phyloP scores from a whole-genome alignment of 805 yeast genomes.

The Kuraishia borneana region DNA sequence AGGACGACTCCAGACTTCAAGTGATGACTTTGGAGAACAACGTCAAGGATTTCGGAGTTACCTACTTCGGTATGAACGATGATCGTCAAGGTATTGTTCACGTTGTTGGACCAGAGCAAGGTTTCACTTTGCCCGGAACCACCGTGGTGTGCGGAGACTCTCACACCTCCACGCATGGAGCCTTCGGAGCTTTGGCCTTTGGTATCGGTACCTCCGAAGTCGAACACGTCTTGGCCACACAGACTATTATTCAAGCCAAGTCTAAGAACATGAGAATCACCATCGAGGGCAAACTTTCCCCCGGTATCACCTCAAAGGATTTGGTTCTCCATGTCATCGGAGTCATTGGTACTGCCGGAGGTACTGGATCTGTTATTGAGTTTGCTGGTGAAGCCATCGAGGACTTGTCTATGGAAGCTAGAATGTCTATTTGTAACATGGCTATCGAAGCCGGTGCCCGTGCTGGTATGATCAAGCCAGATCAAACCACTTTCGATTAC shows the following conservation, averaged over 20 bases:
- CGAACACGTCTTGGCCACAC: conserved; percentile 97
- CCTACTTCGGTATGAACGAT: conserved; percentile 92
- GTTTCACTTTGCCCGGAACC: conserved; percentile 96
- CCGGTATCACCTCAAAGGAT: conserved; percentile 95
- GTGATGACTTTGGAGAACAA: conserved; percentile 88
- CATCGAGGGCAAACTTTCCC: conserved; percentile 72
- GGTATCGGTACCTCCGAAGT: conserved; percentile 99
- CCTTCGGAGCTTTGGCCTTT: conserved; percentile 93
- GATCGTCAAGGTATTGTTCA: conserved; percentile 97
- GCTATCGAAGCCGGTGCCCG: conserved; percentile 98
- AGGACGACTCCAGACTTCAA: conserved; percentile 86
- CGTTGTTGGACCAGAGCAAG: conserved; percentile 98
- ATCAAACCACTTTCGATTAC: conserved; percentile 78
- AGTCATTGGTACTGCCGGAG: conserved; percentile 98
- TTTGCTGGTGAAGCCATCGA: conserved; percentile 94
- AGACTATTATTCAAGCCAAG: conserved; percentile 87
- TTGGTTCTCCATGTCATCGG: conserved; percentile 91
- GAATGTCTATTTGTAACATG: conserved; percentile 99
- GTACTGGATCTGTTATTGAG: conserved; percentile 95
- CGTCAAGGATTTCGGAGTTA: conserved; percentile 79
- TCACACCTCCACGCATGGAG: conserved; percentile 98
- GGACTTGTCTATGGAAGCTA: conserved; percentile 86
- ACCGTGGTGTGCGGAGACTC: conserved; percentile 99
- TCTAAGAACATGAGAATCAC: conserved; percentile 91
- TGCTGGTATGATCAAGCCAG: conserved; percentile 99